Percentiles rank a stretch among this genome's conserved stretches.
These are phyloP conservation scores for Blastobotrys petasosporus DNA, from an alignment of 1,139 yeast species.

Conservation along the genomic window DNA sequence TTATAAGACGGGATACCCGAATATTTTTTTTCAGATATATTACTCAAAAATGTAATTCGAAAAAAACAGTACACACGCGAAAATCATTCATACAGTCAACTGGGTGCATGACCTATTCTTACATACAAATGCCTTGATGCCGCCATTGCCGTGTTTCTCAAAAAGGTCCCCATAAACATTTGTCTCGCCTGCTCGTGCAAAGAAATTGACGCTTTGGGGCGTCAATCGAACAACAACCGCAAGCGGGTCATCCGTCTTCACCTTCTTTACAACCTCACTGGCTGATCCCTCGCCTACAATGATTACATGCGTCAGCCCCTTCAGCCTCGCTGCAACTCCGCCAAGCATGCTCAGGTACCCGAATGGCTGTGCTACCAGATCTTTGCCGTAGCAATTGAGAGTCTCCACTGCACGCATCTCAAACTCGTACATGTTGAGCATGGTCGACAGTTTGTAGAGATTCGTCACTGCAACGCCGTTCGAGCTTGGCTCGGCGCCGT, in stretches of 20 bases:
- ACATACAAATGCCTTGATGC: conserved; percentile 20
- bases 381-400: conserved; percentile 29
- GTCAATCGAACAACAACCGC: conserved; percentile 19
- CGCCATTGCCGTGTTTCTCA: conserved; percentile 19
- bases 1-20: not conserved
- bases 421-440: conserved; percentile 24
- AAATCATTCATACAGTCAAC: not conserved
- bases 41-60: not conserved
- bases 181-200: conserved; percentile 13
- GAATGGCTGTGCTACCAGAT: conserved; percentile 32
- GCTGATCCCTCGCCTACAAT: conserved; percentile 21
- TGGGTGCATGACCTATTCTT: conserved; percentile 19
- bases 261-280: not conserved
- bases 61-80: not conserved
- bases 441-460: conserved; percentile 27
- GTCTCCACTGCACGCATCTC: conserved; percentile 24
- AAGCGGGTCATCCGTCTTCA: conserved; percentile 13
- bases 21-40: too few relatives aligned
- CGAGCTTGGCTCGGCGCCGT: conserved; percentile 37
- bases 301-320: conserved; percentile 17
- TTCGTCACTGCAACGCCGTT: conserved; percentile 35
- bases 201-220: conserved; percentile 16
- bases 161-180: conserved; percentile 22
- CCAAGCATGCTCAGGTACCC: conserved; percentile 30
- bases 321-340: conserved; percentile 19